A percentile compares a stretch with the other conserved stretches of the same genome.
These are phyloP conservation scores for Mycosarcoma maydis DNA, from an alignment of 1,284 basidiomycete genomes.

Conservation along the genomic window DNA sequence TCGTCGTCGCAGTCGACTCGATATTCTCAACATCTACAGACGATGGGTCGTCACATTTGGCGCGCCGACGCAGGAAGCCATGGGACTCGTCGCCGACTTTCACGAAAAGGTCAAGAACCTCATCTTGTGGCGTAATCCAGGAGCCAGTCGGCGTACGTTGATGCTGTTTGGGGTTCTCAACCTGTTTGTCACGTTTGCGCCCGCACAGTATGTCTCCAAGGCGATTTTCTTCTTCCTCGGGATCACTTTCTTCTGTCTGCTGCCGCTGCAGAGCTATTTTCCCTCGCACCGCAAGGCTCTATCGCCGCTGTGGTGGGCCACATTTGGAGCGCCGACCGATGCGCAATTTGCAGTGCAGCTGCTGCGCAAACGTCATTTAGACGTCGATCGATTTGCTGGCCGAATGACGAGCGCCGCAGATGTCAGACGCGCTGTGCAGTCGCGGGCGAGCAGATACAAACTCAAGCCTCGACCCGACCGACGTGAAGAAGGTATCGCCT, in stretches of 20 bases:
- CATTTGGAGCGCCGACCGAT: slow-evolving; percentile 65
- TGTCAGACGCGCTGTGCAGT: slow-evolving; percentile 28
- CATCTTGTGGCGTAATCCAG: slow-evolving; percentile 64
- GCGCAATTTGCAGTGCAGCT: slow-evolving; percentile 64
- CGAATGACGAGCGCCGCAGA: slow-evolving; percentile 27
- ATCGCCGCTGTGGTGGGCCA: slow-evolving; percentile 64
- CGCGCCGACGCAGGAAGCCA: slow-evolving; percentile 49
- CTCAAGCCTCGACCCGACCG: slow-evolving; percentile 33
- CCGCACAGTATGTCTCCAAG: slow-evolving; percentile 57
- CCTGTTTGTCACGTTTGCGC: slow-evolving; percentile 54
- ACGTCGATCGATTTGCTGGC: slow-evolving; percentile 35
- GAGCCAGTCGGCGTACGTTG: slow-evolving; percentile 55
- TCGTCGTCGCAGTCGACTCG: slow-evolving; percentile 59
- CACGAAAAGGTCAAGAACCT: slow-evolving; percentile 66
- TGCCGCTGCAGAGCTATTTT: slow-evolving; percentile 65
- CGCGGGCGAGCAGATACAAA: slow-evolving; percentile 7
- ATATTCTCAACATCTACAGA: slow-evolving; percentile 64
- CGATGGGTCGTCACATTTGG: slow-evolving; percentile 60
- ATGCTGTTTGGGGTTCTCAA: slow-evolving; percentile 49
- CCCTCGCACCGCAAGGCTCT: slow-evolving; percentile 65
- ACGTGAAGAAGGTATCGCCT: slow-evolving; percentile 40
- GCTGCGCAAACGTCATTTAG: slow-evolving; percentile 58
- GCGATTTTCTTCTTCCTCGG: slow-evolving; percentile 55
- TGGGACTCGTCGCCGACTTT: slow-evolving; percentile 62
- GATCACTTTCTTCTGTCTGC: slow-evolving; percentile 59